Conservation (phyloP, 2,329 filamentous ascomycete species). For the Mycocentrospora acerina region DNA sequence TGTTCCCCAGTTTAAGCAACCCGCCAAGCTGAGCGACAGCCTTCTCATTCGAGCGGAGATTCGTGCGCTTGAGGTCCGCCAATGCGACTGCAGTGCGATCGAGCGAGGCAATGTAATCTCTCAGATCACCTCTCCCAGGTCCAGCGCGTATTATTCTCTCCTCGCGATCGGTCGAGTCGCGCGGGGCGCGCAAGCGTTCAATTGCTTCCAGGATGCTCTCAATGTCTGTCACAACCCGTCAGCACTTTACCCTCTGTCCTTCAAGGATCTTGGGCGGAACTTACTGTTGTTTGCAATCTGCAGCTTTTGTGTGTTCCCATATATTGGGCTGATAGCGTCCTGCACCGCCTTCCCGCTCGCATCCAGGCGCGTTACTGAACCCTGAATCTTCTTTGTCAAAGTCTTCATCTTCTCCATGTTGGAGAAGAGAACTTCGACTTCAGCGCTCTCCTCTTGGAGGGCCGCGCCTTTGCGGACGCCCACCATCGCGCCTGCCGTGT, state of each 20-base stretch:
- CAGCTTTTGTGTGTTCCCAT: constrained; percentile 85
- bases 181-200: constrained; percentile 83
- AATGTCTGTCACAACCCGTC: constrained; percentile 55
- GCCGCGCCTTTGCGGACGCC: constrained; percentile 55
- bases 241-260: too few relatives aligned
- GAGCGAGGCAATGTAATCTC: constrained; percentile 83
- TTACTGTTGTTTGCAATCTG: constrained; percentile 76
- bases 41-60: constrained; percentile 87
- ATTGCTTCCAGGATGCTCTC: constrained; percentile 85
- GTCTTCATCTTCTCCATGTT: constrained; percentile 88
- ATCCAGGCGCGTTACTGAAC: constrained; percentile 79
- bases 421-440: constrained; percentile 66
- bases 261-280: too few relatives aligned
- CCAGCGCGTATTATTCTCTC: constrained; percentile 84
- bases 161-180: constrained; percentile 87
- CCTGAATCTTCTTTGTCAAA: constrained; percentile 93
- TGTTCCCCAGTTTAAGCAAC: constrained; percentile 75
- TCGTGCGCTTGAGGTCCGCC: constrained; percentile 81
- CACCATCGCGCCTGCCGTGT: constrained; percentile 47
- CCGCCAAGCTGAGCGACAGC: constrained; percentile 78
- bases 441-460: constrained; percentile 66
- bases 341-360: constrained; percentile 86
- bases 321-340: constrained; percentile 88
- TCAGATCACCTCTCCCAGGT: constrained; percentile 66
- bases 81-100: constrained; percentile 87